phyloP scores from a whole-genome alignment of 345 rosid genomes.

The Euphorbia pulcherrima region DNA sequence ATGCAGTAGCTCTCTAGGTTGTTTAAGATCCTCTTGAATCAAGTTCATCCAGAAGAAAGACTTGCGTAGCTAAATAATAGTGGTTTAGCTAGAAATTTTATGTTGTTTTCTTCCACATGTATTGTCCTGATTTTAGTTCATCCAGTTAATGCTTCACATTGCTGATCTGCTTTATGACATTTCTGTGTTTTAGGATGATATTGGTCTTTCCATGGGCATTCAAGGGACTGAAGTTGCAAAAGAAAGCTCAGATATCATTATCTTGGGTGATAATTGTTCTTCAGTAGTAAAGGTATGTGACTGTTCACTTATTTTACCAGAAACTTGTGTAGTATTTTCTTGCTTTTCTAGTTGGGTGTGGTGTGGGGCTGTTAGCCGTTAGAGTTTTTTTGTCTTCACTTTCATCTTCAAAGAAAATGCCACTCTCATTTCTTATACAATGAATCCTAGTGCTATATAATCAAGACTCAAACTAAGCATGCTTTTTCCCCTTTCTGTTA shows the following conservation, averaged over 20 bases:
- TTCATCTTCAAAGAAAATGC: not conserved
- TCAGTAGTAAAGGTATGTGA: conserved; percentile 89
- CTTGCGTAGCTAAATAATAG: too few relatives aligned
- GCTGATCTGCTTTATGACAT: conserved; percentile 21
- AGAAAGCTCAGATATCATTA: conserved; percentile 93
- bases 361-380: not conserved
- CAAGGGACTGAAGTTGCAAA: conserved; percentile 98
- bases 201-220: conserved; percentile 96
- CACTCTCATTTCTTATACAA: not conserved
- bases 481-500: too few relatives aligned
- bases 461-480: too few relatives aligned
- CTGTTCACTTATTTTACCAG: not conserved
- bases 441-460: not conserved
- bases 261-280: conserved; percentile 90
- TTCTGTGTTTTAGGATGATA: conserved; percentile 69
- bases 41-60: too few relatives aligned
- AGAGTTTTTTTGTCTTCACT: not conserved
- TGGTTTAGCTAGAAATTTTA: too few relatives aligned
- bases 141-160: too few relatives aligned
- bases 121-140: too few relatives aligned
- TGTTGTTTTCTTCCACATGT: conserved; percentile 9
- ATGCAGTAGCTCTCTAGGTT: not conserved
- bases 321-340: not conserved
- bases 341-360: not conserved
- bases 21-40: too few relatives aligned